phyloP scores from a whole-genome alignment of 2,329 filamentous ascomycete species.

The Tolypocladium pustulatum region DNA sequence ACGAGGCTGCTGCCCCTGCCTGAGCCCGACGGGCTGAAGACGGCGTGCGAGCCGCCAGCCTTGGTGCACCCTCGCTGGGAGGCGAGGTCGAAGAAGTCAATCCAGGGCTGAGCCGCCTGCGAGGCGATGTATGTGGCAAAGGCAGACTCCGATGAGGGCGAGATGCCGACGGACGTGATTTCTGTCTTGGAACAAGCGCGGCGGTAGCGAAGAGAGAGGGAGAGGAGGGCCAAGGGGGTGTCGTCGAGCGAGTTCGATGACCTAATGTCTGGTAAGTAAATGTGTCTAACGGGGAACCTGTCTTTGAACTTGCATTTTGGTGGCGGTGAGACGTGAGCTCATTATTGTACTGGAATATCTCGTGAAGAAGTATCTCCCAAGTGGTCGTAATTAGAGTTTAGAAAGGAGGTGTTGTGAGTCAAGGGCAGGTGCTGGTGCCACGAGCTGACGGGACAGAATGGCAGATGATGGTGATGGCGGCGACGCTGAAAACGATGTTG shows the following conservation, averaged over 20 bases:
- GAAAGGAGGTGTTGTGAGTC: neutral
- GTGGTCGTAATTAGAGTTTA: neutral
- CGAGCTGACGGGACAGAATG: neutral
- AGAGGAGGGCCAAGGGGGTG: constrained; percentile 3
- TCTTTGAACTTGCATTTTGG: neutral
- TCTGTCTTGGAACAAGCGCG: constrained; percentile 18
- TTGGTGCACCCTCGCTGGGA: constrained; percentile 17
- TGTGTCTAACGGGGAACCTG: too few species aligned
- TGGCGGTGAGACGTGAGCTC: neutral
- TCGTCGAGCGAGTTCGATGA: neutral
- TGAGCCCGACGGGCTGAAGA: constrained; percentile 11
- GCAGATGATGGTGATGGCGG: neutral
- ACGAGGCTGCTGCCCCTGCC: constrained; percentile 5
- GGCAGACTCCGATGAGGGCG: constrained; percentile 12
- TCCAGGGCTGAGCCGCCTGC: constrained; percentile 21
- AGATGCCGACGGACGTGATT: constrained; percentile 21
- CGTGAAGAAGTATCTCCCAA: neutral
- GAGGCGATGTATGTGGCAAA: constrained; percentile 20
- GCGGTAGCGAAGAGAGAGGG: constrained; percentile 15
- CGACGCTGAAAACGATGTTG: neutral
- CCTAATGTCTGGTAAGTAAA: neutral
- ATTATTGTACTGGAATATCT: neutral
- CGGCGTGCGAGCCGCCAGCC: constrained; percentile 18
- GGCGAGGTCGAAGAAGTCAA: constrained; percentile 22
- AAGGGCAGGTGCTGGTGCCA: neutral